Evolutionary conservation across 2,329 filamentous ascomycete species (phyloP).

Genomic region (Trichophyton equinum): DNA sequence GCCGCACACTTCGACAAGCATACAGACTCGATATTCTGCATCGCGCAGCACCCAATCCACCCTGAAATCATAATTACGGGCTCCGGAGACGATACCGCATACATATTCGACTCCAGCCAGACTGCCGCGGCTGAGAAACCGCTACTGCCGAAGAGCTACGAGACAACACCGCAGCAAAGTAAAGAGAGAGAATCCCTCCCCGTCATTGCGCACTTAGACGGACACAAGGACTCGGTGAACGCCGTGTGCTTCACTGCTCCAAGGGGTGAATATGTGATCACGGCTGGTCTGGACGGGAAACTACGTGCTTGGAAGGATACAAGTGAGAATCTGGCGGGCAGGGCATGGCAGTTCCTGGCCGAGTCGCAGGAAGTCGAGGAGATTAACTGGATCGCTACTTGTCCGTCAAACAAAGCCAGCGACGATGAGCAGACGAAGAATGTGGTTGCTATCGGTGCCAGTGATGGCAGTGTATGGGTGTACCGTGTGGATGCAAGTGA

Average conservation of each 20-base stretch:
- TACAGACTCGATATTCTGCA: constrained; percentile 84
- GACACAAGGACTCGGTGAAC: constrained; percentile 85
- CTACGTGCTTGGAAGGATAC: constrained; percentile 56
- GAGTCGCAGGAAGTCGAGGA: constrained; percentile 85
- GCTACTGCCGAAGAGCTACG: constrained; percentile 64
- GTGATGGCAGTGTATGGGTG: constrained; percentile 89
- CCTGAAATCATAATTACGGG: constrained; percentile 74
- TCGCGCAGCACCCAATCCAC: constrained; percentile 77
- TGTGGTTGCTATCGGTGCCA: constrained; percentile 73
- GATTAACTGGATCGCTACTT: constrained; percentile 77
- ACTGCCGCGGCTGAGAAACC: constrained; percentile 42
- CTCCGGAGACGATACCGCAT: constrained; percentile 73
- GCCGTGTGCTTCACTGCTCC: constrained; percentile 73
- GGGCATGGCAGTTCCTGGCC: constrained; percentile 54
- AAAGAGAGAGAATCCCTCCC: constrained; percentile 49
- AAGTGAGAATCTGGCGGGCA: constrained; percentile 35
- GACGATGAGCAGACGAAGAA: constrained; percentile 50
- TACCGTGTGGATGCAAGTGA: constrained; percentile 62
- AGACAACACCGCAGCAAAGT: constrained; percentile 49
- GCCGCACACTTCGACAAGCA: constrained; percentile 83
- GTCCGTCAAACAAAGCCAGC: constrained; percentile 41
- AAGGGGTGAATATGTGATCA: constrained; percentile 70
- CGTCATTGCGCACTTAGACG: constrained; percentile 63
- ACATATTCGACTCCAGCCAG: constrained; percentile 67
- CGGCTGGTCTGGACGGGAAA: constrained; percentile 75